These are phyloP conservation scores for Pyronema domesticum DNA, from an alignment of 495 filamentous ascomycete genomes.

Conservation along the genomic window DNA sequence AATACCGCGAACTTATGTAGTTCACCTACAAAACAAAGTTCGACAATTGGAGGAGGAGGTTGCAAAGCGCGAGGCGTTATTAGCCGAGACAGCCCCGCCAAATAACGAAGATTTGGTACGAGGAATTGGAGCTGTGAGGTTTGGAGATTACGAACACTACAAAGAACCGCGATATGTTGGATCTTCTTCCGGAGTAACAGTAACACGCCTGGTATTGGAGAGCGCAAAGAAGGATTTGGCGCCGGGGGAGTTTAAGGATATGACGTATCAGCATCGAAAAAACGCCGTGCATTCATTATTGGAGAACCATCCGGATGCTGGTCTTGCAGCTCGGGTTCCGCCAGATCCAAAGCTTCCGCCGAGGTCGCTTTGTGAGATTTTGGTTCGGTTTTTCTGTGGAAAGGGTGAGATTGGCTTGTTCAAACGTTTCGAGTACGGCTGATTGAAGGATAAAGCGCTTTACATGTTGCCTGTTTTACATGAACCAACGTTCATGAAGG, in stretches of 20 bases:
- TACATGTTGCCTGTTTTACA: conserved; percentile 70
- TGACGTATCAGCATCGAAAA: conserved; percentile 29
- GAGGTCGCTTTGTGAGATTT: conserved; percentile 44
- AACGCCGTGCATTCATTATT: conserved; percentile 15
- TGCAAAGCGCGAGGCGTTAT: conserved; percentile 31
- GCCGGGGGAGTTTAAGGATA: conserved; percentile 58
- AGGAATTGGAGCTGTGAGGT: conserved; percentile 60
- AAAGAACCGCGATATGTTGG: conserved; percentile 72
- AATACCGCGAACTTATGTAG: conserved; percentile 71
- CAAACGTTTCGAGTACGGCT: background rate
- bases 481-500: conserved; percentile 56
- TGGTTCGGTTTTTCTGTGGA: conserved; percentile 63
- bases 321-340: too few relatives aligned
- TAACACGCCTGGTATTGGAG: conserved; percentile 86
- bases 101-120: conserved; percentile 68
- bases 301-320: too few relatives aligned
- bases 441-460: conserved; percentile 40
- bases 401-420: conserved; percentile 40
- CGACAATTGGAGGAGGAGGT: conserved; percentile 62
- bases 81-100: conserved; percentile 47
- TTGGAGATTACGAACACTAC: conserved; percentile 42
- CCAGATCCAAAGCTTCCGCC: conserved; percentile 50
- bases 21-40: conserved; percentile 67
- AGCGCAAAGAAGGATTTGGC: conserved; percentile 46
- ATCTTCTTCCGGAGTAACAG: conserved; percentile 80